phyloP scores from a whole-genome alignment of 345 rosid species.

The Raphanus raphanistrum region DNA sequence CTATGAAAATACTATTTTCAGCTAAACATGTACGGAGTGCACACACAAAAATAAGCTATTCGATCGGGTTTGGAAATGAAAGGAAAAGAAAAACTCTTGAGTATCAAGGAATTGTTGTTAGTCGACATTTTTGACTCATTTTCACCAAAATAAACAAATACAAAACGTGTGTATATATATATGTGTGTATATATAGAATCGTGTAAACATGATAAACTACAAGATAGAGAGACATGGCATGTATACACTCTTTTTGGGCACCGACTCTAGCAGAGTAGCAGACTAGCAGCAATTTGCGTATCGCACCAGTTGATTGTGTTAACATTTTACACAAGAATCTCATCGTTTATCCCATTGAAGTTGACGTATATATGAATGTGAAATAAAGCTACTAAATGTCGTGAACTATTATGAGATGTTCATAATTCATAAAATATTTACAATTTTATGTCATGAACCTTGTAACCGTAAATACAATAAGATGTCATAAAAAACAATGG shows the following conservation, averaged over 20 bases:
- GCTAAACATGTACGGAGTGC: not conserved
- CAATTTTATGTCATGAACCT: not conserved
- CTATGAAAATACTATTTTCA: not conserved
- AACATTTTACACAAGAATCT: not conserved
- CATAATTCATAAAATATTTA: not conserved
- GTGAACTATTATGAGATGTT: not conserved
- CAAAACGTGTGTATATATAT: not conserved
- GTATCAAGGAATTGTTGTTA: not conserved
- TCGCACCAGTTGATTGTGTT: not conserved
- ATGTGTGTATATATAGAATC: not conserved
- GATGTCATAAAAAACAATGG: not conserved
- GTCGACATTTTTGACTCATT: not conserved
- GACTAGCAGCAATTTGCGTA: not conserved
- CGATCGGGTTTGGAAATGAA: not conserved
- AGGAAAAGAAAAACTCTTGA: not conserved
- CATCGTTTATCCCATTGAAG: not conserved
- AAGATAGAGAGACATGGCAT: slow-evolving; percentile 5
- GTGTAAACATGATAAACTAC: not conserved
- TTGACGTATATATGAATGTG: not conserved
- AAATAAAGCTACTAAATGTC: not conserved
- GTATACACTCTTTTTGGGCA: not conserved
- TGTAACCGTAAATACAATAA: not conserved
- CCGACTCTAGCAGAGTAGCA: slow-evolving; percentile 4
- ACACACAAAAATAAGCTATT: no score
- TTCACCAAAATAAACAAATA: not conserved